Conservation (phyloP, 768 basidiomycete genomes). For the Tricholoma furcatifolium region DNA sequence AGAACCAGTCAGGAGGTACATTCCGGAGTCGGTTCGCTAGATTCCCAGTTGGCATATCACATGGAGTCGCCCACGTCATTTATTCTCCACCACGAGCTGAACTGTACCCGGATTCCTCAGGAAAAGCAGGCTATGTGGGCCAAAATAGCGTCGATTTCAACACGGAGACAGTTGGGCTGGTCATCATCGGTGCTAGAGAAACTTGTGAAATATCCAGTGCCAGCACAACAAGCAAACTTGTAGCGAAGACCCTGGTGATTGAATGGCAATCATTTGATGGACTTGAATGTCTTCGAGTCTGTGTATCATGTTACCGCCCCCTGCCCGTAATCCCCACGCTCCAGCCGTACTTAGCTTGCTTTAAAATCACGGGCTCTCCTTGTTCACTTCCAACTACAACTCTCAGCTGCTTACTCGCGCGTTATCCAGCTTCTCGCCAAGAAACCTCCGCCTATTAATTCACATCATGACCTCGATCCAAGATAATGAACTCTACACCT, state of each 20-base stretch:
- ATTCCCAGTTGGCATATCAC: slow-evolving; percentile 8
- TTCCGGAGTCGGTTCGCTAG: neutral
- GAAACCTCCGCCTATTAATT: neutral
- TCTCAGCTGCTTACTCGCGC: neutral
- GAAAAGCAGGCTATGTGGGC: too few species aligned
- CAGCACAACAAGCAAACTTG: too few species aligned
- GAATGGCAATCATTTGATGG: too few species aligned
- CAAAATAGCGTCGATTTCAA: too few species aligned
- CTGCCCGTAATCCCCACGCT: too few species aligned
- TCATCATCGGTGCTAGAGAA: too few species aligned
- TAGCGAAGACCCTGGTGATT: too few species aligned
- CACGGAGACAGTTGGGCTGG: too few species aligned
- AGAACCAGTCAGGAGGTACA: neutral
- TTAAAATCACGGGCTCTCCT: slow-evolving; percentile 1
- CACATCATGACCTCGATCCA: slow-evolving; percentile 40
- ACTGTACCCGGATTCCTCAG: neutral
- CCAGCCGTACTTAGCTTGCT: neutral
- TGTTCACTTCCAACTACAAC: too few species aligned
- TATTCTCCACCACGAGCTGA: neutral
- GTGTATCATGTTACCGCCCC: too few species aligned
- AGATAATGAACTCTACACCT: slow-evolving; percentile 43
- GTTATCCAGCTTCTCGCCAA: neutral
- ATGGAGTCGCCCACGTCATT: slow-evolving; percentile 8
- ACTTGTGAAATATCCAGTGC: too few species aligned
- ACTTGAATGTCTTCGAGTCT: too few species aligned